Evolutionary conservation across 129 eudicot species (phyloP).

Genomic region (Apium graveolens): DNA sequence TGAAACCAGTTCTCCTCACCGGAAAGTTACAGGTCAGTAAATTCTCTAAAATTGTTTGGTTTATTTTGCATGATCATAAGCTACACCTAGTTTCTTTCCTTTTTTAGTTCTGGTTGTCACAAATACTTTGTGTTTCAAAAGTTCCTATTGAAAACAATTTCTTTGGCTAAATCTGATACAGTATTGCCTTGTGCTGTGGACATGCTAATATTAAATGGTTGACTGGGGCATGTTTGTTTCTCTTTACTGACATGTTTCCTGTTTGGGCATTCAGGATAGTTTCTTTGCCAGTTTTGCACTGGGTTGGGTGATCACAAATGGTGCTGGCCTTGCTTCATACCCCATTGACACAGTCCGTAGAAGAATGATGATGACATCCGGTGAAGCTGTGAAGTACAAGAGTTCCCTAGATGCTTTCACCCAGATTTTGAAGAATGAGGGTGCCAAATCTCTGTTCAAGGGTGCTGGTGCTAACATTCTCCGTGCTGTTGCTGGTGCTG

Average conservation of each 20-base stretch:
- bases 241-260: not conserved
- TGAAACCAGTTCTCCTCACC: conserved; percentile 16
- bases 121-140: not conserved
- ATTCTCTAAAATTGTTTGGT: not conserved
- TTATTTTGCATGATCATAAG: not conserved
- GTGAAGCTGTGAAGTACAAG: conserved; percentile 20
- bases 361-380: conserved; percentile 21
- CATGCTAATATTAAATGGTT: not conserved
- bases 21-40: conserved; percentile 17
- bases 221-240: not conserved
- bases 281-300: conserved; percentile 17
- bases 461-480: conserved; percentile 39
- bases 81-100: not conserved
- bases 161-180: not conserved
- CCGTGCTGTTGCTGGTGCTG: conserved; percentile 88
- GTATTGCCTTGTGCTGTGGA: not conserved
- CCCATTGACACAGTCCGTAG: conserved; percentile 18
- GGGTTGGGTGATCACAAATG: conserved; percentile 16
- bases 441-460: conserved; percentile 17
- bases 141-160: not conserved
- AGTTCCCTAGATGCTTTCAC: conserved; percentile 13
- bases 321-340: conserved; percentile 17
- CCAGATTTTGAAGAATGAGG: conserved; percentile 12
- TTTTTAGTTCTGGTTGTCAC: not conserved
- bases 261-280: conserved; percentile 10